Percentiles rank a stretch among this genome's conserved stretches.
These are phyloP conservation scores for Septoria petroselini DNA, from an alignment of 2,329 filamentous ascomycete genomes.

Conservation along the genomic window DNA sequence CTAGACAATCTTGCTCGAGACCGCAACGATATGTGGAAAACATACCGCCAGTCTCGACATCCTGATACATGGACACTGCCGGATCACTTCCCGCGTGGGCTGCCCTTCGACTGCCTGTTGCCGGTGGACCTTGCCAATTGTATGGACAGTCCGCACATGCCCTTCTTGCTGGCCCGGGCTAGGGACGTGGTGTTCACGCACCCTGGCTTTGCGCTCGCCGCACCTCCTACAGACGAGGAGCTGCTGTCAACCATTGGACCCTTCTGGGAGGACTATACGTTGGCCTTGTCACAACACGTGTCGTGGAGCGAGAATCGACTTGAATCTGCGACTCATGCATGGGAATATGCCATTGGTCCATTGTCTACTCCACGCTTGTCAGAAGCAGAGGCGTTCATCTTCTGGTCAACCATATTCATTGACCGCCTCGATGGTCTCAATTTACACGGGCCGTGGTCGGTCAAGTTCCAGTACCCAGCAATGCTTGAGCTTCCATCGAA, in stretches of 20 bases:
- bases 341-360: constrained; percentile 33
- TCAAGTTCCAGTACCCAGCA: neutral
- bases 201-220: constrained; percentile 19
- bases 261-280: constrained; percentile 38
- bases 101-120: constrained; percentile 37
- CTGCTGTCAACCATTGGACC: constrained; percentile 31
- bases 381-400: constrained; percentile 33
- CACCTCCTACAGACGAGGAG: constrained; percentile 30
- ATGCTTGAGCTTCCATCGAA: constrained; percentile 13
- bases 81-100: constrained; percentile 35
- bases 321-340: constrained; percentile 27
- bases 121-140: constrained; percentile 21
- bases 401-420: constrained; percentile 31
- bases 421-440: constrained; percentile 12
- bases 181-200: constrained; percentile 16
- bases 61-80: constrained; percentile 33
- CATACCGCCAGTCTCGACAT: constrained; percentile 27
- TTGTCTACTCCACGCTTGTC: constrained; percentile 34
- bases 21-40: constrained; percentile 37
- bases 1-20: constrained; percentile 38
- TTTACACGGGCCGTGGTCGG: constrained; percentile 15
- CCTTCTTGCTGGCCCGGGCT: constrained; percentile 18
- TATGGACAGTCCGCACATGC: constrained; percentile 3
- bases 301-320: constrained; percentile 8
- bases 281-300: constrained; percentile 33